These are phyloP conservation scores for Rhizopus stolonifer DNA, from an alignment of 371 early-diverging fungal species.

Conservation along the genomic window DNA sequence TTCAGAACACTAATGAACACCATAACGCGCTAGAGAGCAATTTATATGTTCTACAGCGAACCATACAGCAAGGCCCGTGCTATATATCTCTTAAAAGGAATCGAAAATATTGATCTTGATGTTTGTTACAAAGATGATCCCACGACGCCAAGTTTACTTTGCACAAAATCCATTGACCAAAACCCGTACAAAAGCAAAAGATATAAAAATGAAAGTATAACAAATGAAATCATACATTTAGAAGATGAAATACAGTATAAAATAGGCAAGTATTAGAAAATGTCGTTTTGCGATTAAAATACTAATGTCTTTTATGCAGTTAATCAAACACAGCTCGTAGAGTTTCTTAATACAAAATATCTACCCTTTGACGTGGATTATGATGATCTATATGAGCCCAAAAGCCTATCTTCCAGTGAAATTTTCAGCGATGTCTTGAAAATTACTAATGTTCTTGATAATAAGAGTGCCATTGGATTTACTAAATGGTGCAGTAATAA, in stretches of 20 bases:
- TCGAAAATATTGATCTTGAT: slow-evolving; percentile 13
- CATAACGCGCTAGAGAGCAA: slow-evolving; percentile 1
- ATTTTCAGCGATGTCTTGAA: slow-evolving; percentile 13
- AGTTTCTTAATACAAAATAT: slow-evolving; percentile 13
- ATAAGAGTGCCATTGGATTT: slow-evolving; percentile 13
- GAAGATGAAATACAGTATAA: not conserved
- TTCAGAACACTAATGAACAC: not conserved
- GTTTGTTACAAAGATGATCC: slow-evolving; percentile 14
- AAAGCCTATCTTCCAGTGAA: slow-evolving; percentile 9
- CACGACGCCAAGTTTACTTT: not conserved
- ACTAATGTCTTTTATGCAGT: no score
- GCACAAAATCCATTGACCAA: not conserved
- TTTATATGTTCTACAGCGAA: slow-evolving; percentile 18
- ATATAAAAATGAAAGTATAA: slow-evolving; percentile 1
- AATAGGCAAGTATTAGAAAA: slow-evolving; percentile 2
- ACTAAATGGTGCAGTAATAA: slow-evolving; percentile 11
- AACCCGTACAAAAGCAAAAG: not conserved
- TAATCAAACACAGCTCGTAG: slow-evolving; percentile 3
- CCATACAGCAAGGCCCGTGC: slow-evolving; percentile 16
- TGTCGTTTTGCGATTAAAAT: not conserved
- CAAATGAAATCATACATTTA: not conserved
- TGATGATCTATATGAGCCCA: slow-evolving; percentile 9
- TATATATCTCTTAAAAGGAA: slow-evolving; percentile 13
- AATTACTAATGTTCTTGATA: slow-evolving; percentile 13
- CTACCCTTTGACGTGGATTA: slow-evolving; percentile 10